These are phyloP conservation scores for Aureobasidium lini DNA, from an alignment of 2,329 filamentous ascomycete species.

Conservation along the genomic window DNA sequence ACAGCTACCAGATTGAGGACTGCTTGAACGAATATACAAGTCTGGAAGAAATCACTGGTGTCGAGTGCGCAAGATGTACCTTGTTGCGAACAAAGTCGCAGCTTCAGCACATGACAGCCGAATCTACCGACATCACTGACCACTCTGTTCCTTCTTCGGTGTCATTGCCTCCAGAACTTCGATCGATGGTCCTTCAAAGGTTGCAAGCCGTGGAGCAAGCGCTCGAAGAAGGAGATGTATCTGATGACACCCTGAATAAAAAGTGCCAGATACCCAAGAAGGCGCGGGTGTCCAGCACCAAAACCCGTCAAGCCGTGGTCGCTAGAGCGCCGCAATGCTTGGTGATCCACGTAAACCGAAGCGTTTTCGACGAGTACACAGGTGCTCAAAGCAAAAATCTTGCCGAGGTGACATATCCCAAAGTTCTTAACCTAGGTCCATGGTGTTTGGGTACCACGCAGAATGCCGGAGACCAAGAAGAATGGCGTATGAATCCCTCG, in stretches of 20 bases:
- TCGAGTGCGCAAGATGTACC: conserved; percentile 88
- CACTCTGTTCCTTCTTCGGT: neutral
- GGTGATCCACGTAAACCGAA: conserved; percentile 83
- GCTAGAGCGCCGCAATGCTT: conserved; percentile 74
- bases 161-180: conserved; percentile 37
- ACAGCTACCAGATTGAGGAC: conserved; percentile 64
- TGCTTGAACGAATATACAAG: conserved; percentile 78
- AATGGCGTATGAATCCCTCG: conserved; percentile 62
- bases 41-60: conserved; percentile 77
- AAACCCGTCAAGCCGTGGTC: conserved; percentile 83
- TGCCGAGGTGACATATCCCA: conserved; percentile 70
- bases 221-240: conserved; percentile 72
- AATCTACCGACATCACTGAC: neutral
- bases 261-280: conserved; percentile 46
- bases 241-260: conserved; percentile 45
- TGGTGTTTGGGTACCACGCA: conserved; percentile 63
- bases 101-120: conserved; percentile 37
- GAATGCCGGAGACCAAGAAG: conserved; percentile 42
- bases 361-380: conserved; percentile 78
- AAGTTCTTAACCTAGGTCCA: conserved; percentile 64
- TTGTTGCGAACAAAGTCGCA: conserved; percentile 54
- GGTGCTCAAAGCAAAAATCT: conserved; percentile 77
- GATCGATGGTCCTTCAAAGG: conserved; percentile 40
- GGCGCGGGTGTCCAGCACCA: conserved; percentile 67
- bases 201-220: conserved; percentile 62